Conservation (phyloP, 768 basidiomycete genomes). For the Amanita rubescens region DNA sequence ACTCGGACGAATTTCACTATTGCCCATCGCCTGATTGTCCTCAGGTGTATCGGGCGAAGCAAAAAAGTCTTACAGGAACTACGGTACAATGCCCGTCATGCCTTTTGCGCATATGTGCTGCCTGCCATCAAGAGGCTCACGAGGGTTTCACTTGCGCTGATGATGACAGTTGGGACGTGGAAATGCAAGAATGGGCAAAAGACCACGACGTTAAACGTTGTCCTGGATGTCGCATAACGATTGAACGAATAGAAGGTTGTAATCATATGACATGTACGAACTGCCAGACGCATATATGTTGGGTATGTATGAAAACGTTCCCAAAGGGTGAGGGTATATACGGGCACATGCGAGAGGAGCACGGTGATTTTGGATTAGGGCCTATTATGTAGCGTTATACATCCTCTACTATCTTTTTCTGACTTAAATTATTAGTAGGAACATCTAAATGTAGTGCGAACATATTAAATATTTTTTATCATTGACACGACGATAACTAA, state of each 20-base stretch:
- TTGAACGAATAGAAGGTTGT: constrained; percentile 71
- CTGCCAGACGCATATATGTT: constrained; percentile 75
- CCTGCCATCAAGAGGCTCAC: constrained; percentile 50
- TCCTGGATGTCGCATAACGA: constrained; percentile 61
- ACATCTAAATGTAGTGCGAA: background rate
- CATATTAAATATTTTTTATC: background rate
- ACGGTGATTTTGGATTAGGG: constrained; percentile 55
- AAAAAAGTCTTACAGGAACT: constrained; percentile 26
- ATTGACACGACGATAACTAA: background rate
- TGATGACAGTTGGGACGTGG: constrained; percentile 42
- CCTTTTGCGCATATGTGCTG: constrained; percentile 58
- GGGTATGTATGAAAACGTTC: constrained; percentile 73
- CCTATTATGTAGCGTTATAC: constrained; percentile 10
- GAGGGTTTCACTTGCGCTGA: constrained; percentile 63
- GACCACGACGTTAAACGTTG: constrained; percentile 66
- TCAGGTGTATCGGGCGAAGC: constrained; percentile 59
- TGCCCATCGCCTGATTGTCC: constrained; percentile 78
- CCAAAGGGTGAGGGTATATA: constrained; percentile 65
- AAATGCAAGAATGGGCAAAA: constrained; percentile 59
- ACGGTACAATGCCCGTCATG: constrained; percentile 68
- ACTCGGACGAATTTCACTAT: constrained; percentile 56
- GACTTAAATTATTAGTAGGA: background rate
- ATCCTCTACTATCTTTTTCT: background rate
- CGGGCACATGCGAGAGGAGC: constrained; percentile 60
- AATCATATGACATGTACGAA: constrained; percentile 77